Base-by-base conservation (phyloP, 305 asterid genomes). In the Fraxinus ornus region DNA sequence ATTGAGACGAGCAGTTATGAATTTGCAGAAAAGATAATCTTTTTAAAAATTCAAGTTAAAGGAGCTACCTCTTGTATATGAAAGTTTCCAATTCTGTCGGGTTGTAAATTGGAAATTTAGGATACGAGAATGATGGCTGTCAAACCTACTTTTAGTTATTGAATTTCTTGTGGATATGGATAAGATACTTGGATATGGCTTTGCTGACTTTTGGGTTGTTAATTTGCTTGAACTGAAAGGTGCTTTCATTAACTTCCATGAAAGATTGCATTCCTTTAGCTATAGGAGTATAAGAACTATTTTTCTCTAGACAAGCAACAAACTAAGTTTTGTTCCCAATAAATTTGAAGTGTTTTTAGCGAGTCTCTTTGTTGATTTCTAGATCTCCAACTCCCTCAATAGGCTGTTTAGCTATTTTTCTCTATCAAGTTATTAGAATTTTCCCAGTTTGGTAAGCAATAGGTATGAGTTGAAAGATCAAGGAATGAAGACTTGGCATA, bases 191-290 rank as follows among this genome's bases (percentile, higher is more conserved):
- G 28, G 74, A 79, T 81, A 24, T 66, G 80, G 83, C 74, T 52
- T 80, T 79, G 78, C 79, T 80, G 76, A 26, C 44, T 73, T 62
- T 80, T 83, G 78, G 77, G 66, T 39, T 39, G 78, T 85, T 81
- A 80, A 71, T n/a, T 76, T 87, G 62, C 83, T 84, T 76, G 86
- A 52, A 15, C 8, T 22, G 52, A 57, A 77, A 41, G 7, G 33
- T 66, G 1, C 1, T 57, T 66, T 22, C 8, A 19, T 57, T 60
- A 52, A 12, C 52, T 78, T 60, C 12, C 62, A 24, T 7, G 35
- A 71, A 81, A 81, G 75, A 37, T 21, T 82, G 80, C 80, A 78
- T 37, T 78, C 57, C 57, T 74, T 75, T n/a, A 78, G 84, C 71
- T 75, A 73, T 77, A 62, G 36, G 33, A 36, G 78, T 30, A 57